A percentile compares a stretch with the other conserved stretches of the same genome.
phyloP scores from a whole-genome alignment of 208 protist species.

The Leishmania braziliensis region DNA sequence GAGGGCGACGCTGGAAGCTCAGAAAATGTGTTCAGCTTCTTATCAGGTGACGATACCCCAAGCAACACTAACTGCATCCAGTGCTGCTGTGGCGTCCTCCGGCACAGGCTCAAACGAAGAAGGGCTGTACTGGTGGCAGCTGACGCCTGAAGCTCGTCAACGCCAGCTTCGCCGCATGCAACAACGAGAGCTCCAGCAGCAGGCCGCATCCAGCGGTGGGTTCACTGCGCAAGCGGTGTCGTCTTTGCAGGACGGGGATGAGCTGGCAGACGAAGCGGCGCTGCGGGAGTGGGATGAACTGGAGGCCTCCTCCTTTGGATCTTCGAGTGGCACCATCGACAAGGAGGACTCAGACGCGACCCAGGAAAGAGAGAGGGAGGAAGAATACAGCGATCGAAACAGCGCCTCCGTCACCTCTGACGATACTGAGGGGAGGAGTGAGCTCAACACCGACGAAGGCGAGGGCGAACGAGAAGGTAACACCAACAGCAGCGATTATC shows the following conservation, averaged over 20 bases:
- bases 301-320: conserved; percentile 28
- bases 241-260: conserved; percentile 20
- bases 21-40: not conserved
- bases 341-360: not conserved
- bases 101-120: conserved; percentile 5
- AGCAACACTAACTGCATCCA: not conserved
- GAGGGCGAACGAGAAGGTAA: not conserved
- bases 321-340: not conserved
- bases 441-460: not conserved
- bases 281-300: conserved; percentile 36
- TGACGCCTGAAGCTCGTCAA: conserved; percentile 55
- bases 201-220: not conserved
- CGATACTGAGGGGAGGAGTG: not conserved
- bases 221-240: not conserved
- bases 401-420: not conserved
- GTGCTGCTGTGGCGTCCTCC: not conserved
- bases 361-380: not conserved
- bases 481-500: conserved; percentile 1
- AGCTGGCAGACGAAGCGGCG: conserved; percentile 28
- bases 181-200: conserved; percentile 24
- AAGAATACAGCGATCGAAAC: not conserved
- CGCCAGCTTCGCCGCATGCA: conserved; percentile 48
- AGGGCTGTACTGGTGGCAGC: conserved; percentile 73
- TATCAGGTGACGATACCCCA: not conserved
- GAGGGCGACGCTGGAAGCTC: not conserved